These are phyloP conservation scores for Fragilariopsis cylindrus DNA, from an alignment of 108 stramenopile species.

Conservation along the genomic window DNA sequence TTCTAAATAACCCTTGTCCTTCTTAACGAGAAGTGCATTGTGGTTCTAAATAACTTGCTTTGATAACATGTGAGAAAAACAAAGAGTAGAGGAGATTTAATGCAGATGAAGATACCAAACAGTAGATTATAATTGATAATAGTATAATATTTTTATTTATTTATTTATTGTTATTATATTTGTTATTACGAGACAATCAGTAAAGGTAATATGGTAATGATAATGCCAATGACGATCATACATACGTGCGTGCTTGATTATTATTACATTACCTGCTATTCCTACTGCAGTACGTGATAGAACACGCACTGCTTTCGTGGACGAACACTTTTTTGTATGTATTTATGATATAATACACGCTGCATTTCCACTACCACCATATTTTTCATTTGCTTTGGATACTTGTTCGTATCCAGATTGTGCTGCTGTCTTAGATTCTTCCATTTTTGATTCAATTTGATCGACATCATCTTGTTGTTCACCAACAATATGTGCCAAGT, in stretches of 20 bases:
- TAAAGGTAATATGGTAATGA: no score
- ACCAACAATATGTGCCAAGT: slow-evolving; percentile 84
- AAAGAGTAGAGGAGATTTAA: background rate
- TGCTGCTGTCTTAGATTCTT: slow-evolving; percentile 71
- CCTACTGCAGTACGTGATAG: background rate
- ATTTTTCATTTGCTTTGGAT: slow-evolving; percentile 77
- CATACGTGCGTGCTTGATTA: no score
- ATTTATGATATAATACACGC: background rate
- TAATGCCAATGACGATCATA: no score
- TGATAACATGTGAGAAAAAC: background rate
- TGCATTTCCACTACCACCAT: background rate
- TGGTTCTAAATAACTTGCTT: background rate
- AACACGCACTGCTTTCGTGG: background rate
- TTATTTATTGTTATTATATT: no score
- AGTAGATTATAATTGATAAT: no score
- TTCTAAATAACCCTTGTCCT: background rate
- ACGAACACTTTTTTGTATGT: background rate
- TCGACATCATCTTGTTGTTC: slow-evolving; percentile 87
- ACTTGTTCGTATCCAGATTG: slow-evolving; percentile 81
- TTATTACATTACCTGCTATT: background rate
- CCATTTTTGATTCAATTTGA: slow-evolving; percentile 84
- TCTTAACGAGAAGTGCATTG: background rate
- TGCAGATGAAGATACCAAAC: no score
- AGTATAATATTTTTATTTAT: no score
- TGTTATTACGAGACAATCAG: no score